Conservation (phyloP, 306 rosid genomes). For the Trifolium pratense region DNA sequence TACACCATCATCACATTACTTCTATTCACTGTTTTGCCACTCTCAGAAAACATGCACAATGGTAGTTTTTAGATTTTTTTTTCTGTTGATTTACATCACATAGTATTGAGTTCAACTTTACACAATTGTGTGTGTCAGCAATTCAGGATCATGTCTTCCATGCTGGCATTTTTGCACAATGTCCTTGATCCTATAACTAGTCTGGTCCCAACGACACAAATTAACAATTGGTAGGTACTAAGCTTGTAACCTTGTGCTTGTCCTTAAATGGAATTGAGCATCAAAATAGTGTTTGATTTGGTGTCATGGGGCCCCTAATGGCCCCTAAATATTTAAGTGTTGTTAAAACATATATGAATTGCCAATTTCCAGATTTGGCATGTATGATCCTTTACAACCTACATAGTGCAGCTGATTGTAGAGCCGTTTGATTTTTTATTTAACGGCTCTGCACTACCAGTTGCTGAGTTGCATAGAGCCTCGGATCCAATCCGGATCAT, state of each 20-base stretch:
- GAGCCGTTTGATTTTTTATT: not conserved
- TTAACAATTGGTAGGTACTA: not conserved
- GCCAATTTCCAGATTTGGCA: not conserved
- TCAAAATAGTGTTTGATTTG: constrained; percentile 32
- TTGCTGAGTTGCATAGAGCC: too few relatives aligned
- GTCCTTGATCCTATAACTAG: constrained; percentile 33
- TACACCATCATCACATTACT: not conserved
- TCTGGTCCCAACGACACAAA: constrained; percentile 45
- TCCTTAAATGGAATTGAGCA: constrained; percentile 32
- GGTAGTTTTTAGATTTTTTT: not conserved
- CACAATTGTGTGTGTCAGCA: not conserved
- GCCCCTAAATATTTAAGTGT: not conserved
- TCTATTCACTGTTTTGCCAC: not conserved
- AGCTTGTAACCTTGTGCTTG: constrained; percentile 32
- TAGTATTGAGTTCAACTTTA: not conserved
- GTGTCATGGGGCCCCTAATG: not conserved
- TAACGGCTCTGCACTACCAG: too few relatives aligned
- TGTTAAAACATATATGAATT: not conserved
- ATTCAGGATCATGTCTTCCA: constrained; percentile 30
- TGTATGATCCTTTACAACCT: not conserved
- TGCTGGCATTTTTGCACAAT: constrained; percentile 18
- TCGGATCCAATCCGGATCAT: too few relatives aligned
- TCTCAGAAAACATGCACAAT: not conserved
- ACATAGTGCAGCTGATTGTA: not conserved
- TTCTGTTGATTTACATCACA: too few relatives aligned